A percentile compares a stretch with the other conserved stretches of the same genome.
Evolutionary conservation across 768 basidiomycete species (phyloP).

Genomic region (Trametes elegans): DNA sequence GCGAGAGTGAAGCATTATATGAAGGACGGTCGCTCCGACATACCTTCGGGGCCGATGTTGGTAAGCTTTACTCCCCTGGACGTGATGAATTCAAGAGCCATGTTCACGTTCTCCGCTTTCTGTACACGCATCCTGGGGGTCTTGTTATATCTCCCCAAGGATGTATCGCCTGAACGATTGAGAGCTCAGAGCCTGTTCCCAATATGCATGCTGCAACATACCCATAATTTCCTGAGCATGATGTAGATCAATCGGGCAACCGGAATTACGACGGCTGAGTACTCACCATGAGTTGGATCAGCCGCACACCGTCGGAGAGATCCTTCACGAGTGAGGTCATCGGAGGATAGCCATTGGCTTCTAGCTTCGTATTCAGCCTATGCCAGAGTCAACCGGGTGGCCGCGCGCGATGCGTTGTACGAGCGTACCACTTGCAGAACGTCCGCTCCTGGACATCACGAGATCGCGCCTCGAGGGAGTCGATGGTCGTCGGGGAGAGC

Average conservation of each 20-base stretch:
- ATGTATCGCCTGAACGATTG: conserved; percentile 64
- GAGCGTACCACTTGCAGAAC: conserved; percentile 83
- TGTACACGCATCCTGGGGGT: conserved; percentile 90
- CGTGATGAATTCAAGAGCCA: conserved; percentile 93
- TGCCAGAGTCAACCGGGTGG: neutral
- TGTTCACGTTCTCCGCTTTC: conserved; percentile 97
- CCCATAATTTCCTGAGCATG: conserved; percentile 91
- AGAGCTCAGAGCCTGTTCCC: conserved; percentile 5
- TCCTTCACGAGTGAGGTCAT: conserved; percentile 90
- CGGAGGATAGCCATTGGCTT: conserved; percentile 76
- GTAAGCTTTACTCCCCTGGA: conserved; percentile 93
- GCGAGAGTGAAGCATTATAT: too few species aligned
- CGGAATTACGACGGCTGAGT: too few species aligned
- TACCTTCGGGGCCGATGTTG: conserved; percentile 96
- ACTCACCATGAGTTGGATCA: conserved; percentile 92
- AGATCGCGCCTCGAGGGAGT: conserved; percentile 62
- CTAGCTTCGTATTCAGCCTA: conserved; percentile 96
- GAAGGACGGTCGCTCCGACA: too few species aligned
- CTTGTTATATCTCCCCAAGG: conserved; percentile 93
- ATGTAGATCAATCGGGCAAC: neutral
- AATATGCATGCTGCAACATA: conserved; percentile 29
- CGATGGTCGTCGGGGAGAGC: conserved; percentile 35
- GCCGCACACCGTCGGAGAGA: conserved; percentile 90
- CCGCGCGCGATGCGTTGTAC: neutral
- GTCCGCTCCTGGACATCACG: conserved; percentile 51